Conservation (phyloP, 768 basidiomycete genomes). For the Cubamyces lactineus region DNA sequence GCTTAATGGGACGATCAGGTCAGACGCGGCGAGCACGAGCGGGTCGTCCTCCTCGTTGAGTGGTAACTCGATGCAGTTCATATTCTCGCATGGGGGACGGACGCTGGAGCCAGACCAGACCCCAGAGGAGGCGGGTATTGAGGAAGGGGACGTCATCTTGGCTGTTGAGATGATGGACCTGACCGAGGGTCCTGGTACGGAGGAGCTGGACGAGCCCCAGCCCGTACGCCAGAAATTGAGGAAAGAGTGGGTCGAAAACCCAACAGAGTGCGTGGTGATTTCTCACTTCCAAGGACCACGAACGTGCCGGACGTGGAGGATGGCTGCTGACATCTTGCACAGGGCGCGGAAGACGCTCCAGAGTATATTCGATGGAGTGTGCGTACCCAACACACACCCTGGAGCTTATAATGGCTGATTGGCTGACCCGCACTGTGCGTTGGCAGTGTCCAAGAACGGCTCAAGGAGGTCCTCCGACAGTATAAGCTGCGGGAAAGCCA, state of each 20-base stretch:
- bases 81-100: slow-evolving; percentile 84
- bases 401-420: not conserved
- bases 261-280: slow-evolving; percentile 59
- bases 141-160: slow-evolving; percentile 86
- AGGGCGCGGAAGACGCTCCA: slow-evolving; percentile 79
- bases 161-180: slow-evolving; percentile 92
- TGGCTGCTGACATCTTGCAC: not conserved
- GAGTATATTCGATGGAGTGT: slow-evolving; percentile 87
- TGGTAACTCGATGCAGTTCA: slow-evolving; percentile 65
- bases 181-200: slow-evolving; percentile 66
- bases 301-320: not conserved
- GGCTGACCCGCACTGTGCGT: not conserved
- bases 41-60: slow-evolving; percentile 30
- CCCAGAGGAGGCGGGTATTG: slow-evolving; percentile 85
- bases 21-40: slow-evolving; percentile 42
- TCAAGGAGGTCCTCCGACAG: slow-evolving; percentile 85
- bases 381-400: slow-evolving; percentile 36
- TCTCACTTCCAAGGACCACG: not conserved
- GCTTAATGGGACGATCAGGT: slow-evolving; percentile 54
- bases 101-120: slow-evolving; percentile 81
- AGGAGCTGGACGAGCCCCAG: slow-evolving; percentile 70
- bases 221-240: slow-evolving; percentile 68
- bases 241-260: slow-evolving; percentile 82
- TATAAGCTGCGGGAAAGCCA: slow-evolving; percentile 91
- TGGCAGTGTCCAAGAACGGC: slow-evolving; percentile 75